Percentiles rank a stretch among this genome's conserved stretches.
These are phyloP conservation scores for Prototheca wickerhamii DNA, from an alignment of 163 green algal genomes.

Conservation along the genomic window DNA sequence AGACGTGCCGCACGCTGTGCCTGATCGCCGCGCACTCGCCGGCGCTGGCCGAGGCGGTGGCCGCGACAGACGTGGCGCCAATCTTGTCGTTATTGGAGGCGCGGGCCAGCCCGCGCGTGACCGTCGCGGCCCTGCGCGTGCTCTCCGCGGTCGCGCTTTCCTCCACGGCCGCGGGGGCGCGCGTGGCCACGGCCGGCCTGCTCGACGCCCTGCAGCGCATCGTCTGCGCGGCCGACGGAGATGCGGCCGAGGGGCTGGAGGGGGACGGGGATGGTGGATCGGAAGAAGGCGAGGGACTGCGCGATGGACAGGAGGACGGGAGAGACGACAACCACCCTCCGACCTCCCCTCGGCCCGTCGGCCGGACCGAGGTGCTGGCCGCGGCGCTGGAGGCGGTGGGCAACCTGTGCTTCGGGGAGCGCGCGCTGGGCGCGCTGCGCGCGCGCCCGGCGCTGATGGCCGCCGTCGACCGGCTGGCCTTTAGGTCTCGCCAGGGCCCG, in stretches of 20 bases:
- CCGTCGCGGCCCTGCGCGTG: constrained; percentile 62
- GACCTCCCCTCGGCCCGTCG: neutral
- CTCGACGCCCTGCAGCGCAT: neutral
- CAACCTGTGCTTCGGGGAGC: constrained; percentile 58
- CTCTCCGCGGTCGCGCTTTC: constrained; percentile 55
- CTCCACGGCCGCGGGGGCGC: constrained; percentile 24
- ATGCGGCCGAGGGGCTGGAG: neutral
- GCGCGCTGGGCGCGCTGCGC: constrained; percentile 39
- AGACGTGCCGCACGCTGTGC: constrained; percentile 44
- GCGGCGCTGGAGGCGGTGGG: constrained; percentile 65
- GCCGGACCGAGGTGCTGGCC: constrained; percentile 27
- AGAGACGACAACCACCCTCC: too few species aligned
- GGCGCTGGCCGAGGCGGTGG: constrained; percentile 19
- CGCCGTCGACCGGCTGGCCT: constrained; percentile 18
- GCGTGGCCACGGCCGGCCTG: neutral
- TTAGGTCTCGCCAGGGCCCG: neutral
- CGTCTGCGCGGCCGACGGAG: neutral
- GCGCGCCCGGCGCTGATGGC: constrained; percentile 26
- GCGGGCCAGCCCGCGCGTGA: constrained; percentile 7
- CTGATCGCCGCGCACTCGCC: constrained; percentile 14
- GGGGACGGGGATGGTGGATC: too few species aligned
- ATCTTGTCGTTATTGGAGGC: constrained; percentile 18
- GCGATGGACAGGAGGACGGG: too few species aligned
- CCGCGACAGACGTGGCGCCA: constrained; percentile 17
- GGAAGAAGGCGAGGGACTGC: too few species aligned